These are phyloP conservation scores for Xylariaceae sp. DNA, from an alignment of 2,329 filamentous ascomycete species.

Conservation along the genomic window DNA sequence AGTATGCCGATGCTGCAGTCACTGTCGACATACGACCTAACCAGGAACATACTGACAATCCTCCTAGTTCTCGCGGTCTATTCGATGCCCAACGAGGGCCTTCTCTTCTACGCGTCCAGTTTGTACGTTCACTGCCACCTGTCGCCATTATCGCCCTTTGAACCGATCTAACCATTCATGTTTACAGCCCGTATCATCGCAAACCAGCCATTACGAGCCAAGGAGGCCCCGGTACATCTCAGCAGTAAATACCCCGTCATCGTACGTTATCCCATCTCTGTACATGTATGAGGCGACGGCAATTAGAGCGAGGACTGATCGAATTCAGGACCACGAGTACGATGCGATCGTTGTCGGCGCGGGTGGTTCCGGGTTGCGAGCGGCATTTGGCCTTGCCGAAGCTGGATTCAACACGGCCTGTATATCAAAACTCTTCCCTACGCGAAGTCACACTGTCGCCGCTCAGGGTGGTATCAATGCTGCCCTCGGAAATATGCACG, in stretches of 20 bases:
- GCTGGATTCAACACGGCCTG: slow-evolving; percentile 87
- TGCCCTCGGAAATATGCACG: slow-evolving; percentile 91
- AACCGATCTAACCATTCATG: slow-evolving; percentile 9
- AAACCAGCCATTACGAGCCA: slow-evolving; percentile 81
- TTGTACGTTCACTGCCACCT: slow-evolving; percentile 47
- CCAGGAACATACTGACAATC: background rate
- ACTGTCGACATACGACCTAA: background rate
- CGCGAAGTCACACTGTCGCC: slow-evolving; percentile 79
- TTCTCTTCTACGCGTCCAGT: slow-evolving; percentile 86
- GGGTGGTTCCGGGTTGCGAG: slow-evolving; percentile 75
- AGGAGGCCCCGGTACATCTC: slow-evolving; percentile 85
- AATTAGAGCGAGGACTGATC: slow-evolving; percentile 17
- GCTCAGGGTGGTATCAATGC: slow-evolving; percentile 83
- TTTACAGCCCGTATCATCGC: slow-evolving; percentile 74
- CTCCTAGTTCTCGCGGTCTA: slow-evolving; percentile 56
- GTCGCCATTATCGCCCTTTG: background rate
- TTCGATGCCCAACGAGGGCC: slow-evolving; percentile 63
- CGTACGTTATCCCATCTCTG: slow-evolving; percentile 49
- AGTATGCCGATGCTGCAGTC: background rate
- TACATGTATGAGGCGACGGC: background rate
- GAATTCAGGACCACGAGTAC: slow-evolving; percentile 83
- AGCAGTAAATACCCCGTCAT: slow-evolving; percentile 92
- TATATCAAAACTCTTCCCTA: slow-evolving; percentile 83
- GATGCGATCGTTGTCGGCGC: slow-evolving; percentile 93
- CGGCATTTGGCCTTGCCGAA: slow-evolving; percentile 81